Percentiles rank a stretch among this genome's conserved stretches.
Conservation (phyloP, 352 stramenopile species). For the Phytophthora fragariaefolia region DNA sequence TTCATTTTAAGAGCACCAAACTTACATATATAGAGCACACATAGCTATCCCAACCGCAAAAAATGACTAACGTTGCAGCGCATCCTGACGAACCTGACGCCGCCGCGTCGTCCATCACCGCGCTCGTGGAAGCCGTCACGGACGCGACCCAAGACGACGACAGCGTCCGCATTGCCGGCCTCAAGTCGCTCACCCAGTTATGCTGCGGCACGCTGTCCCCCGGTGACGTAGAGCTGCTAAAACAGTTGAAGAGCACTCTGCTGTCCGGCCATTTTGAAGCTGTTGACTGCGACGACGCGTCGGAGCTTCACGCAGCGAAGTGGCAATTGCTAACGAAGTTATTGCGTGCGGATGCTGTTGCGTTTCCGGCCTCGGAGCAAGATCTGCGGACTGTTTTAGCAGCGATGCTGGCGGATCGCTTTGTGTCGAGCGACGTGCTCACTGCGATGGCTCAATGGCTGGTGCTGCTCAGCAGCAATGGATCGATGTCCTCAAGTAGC, state of each 20-base stretch:
- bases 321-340: conserved; percentile 33
- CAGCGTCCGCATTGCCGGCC: conserved; percentile 6
- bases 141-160: conserved; percentile 13
- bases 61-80: no score
- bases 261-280: conserved; percentile 23
- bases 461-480: conserved; percentile 23
- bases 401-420: conserved; percentile 41
- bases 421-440: conserved; percentile 41
- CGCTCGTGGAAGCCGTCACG: conserved; percentile 28
- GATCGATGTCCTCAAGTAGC: neutral
- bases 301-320: conserved; percentile 36
- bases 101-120: conserved; percentile 18
- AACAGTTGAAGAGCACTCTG: conserved; percentile 29
- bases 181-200: conserved; percentile 15
- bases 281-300: conserved; percentile 27
- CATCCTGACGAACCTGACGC: neutral
- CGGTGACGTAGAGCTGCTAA: conserved; percentile 23
- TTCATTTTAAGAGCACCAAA: no score
- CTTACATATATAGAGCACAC: no score
- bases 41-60: no score
- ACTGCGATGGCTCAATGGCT: conserved; percentile 51
- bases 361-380: conserved; percentile 11
- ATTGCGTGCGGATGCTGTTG: neutral
- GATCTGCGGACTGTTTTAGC: conserved; percentile 29
- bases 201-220: neutral